phyloP scores from a whole-genome alignment of 2,329 filamentous ascomycete species.

The Drechslerella dactyloides region DNA sequence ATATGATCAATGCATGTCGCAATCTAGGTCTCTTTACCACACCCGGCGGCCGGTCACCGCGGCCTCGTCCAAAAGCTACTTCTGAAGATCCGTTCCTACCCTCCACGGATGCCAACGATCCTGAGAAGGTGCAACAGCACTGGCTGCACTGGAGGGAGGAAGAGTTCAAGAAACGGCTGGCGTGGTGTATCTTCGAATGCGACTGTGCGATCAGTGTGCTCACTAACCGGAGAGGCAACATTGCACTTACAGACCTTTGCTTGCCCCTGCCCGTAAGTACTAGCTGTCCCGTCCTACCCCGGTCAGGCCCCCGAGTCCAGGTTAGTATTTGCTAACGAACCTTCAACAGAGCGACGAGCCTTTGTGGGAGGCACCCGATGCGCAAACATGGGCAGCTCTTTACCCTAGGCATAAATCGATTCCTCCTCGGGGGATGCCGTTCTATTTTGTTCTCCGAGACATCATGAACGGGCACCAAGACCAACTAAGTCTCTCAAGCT shows the following conservation, averaged over 20 bases:
- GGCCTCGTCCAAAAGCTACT: slow-evolving; percentile 25
- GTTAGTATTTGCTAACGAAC: background rate
- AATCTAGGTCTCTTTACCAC: slow-evolving; percentile 54
- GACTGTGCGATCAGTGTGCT: slow-evolving; percentile 54
- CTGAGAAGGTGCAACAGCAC: slow-evolving; percentile 51
- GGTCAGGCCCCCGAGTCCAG: too few relatives aligned
- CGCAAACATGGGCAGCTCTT: slow-evolving; percentile 52
- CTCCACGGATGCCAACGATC: slow-evolving; percentile 38
- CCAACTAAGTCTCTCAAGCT: slow-evolving; percentile 53
- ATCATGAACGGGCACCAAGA: slow-evolving; percentile 53
- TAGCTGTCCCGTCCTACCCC: background rate
- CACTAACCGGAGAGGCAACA: slow-evolving; percentile 54
- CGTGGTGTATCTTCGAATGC: slow-evolving; percentile 55
- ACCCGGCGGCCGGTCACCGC: slow-evolving; percentile 24
- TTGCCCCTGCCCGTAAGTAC: slow-evolving; percentile 51
- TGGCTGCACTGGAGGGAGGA: slow-evolving; percentile 54
- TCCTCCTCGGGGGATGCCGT: slow-evolving; percentile 51
- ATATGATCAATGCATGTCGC: slow-evolving; percentile 54
- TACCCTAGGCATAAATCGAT: slow-evolving; percentile 40
- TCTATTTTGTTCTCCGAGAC: slow-evolving; percentile 53
- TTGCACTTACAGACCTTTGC: slow-evolving; percentile 54
- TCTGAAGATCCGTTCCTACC: slow-evolving; percentile 45
- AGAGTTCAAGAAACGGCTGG: slow-evolving; percentile 54
- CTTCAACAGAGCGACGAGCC: slow-evolving; percentile 52
- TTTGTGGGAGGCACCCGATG: slow-evolving; percentile 54